phyloP scores from a whole-genome alignment of 1,284 basidiomycete genomes.

The Xanthoconium separans region DNA sequence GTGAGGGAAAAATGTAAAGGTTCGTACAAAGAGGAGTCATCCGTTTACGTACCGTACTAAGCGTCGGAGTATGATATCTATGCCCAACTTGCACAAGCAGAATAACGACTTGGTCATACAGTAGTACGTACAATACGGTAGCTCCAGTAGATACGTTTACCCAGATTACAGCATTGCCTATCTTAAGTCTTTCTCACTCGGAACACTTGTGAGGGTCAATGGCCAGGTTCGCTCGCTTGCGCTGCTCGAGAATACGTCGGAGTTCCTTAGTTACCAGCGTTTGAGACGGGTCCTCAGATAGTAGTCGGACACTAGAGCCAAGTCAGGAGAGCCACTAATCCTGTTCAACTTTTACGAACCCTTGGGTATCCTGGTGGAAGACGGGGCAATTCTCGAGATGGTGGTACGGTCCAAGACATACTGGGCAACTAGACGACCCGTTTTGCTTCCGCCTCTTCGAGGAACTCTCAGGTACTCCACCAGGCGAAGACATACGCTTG shows the following conservation, averaged over 20 bases:
- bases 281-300: slow-evolving; percentile 42
- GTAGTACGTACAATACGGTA: slow-evolving; percentile 6
- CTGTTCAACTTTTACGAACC: slow-evolving; percentile 36
- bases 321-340: slow-evolving; percentile 7
- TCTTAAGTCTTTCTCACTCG: neutral
- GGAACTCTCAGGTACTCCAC: slow-evolving; percentile 18
- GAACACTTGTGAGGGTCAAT: neutral
- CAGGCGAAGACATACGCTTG: slow-evolving; percentile 40
- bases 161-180: slow-evolving; percentile 19
- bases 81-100: neutral
- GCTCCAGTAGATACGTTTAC: slow-evolving; percentile 10
- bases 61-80: slow-evolving; percentile 14
- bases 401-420: slow-evolving; percentile 49
- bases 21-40: slow-evolving; percentile 24
- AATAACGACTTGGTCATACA: slow-evolving; percentile 2
- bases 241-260: slow-evolving; percentile 43
- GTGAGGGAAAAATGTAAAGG: slow-evolving; percentile 25
- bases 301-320: slow-evolving; percentile 44
- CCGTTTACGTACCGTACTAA: slow-evolving; percentile 25
- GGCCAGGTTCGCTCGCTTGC: slow-evolving; percentile 26
- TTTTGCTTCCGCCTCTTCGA: slow-evolving; percentile 40
- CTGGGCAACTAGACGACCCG: slow-evolving; percentile 35
- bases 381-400: slow-evolving; percentile 52
- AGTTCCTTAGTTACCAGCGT: slow-evolving; percentile 41
- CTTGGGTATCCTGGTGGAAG: slow-evolving; percentile 46